phyloP scores from a whole-genome alignment of 78 protist species.

The Tieghemostelium lacteum region DNA sequence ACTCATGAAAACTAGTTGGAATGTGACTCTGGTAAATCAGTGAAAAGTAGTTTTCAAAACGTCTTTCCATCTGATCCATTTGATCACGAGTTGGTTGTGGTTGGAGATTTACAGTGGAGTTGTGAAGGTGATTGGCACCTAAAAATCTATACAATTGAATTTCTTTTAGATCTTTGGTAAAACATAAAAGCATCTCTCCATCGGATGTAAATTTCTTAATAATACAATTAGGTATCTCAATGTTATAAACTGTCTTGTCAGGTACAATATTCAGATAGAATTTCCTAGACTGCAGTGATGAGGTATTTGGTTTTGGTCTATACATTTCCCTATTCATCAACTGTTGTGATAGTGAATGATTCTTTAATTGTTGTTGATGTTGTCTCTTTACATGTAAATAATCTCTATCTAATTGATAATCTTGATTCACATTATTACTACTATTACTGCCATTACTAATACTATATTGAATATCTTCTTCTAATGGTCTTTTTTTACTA shows the following conservation, averaged over 20 bases:
- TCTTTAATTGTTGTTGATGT: conserved; percentile 20
- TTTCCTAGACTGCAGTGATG: conserved; percentile 37
- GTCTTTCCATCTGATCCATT: conserved; percentile 12
- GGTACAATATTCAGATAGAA: conserved; percentile 64
- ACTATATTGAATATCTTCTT: neutral
- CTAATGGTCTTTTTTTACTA: neutral
- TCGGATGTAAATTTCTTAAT: conserved; percentile 70
- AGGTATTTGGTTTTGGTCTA: conserved; percentile 50
- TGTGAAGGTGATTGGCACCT: conserved; percentile 29
- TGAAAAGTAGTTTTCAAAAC: conserved; percentile 44
- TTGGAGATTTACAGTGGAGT: conserved; percentile 14
- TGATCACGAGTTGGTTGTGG: neutral
- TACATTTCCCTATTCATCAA: conserved; percentile 27
- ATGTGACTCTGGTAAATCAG: conserved; percentile 25
- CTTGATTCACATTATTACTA: neutral
- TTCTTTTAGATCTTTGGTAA: conserved; percentile 68
- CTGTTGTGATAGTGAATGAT: conserved; percentile 23
- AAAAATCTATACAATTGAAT: conserved; percentile 62
- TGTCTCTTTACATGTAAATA: conserved; percentile 11
- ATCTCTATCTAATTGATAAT: conserved; percentile 31
- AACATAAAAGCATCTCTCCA: conserved; percentile 73
- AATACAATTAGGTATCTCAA: conserved; percentile 61
- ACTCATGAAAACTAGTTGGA: conserved; percentile 50
- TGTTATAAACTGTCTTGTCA: conserved; percentile 68
- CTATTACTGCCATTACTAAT: neutral